These are phyloP conservation scores for Verticillium dahliae DNA, from an alignment of 2,329 filamentous ascomycete species.

Conservation along the genomic window DNA sequence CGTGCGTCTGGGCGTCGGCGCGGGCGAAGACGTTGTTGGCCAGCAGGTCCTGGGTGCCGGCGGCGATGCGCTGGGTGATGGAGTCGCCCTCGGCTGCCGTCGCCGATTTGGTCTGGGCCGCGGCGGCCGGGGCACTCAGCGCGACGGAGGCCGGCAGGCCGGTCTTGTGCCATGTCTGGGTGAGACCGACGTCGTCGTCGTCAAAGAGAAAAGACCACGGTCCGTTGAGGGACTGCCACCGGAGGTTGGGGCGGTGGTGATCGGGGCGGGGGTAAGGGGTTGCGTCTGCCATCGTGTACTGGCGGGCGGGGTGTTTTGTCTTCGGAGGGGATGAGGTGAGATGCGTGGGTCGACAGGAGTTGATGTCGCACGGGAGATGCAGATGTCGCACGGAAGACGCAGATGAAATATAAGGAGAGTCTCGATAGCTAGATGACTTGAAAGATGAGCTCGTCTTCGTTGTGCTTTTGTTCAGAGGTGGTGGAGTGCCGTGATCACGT, in stretches of 20 bases:
- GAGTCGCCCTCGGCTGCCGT: conserved; percentile 18
- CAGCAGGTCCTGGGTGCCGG: conserved; percentile 39
- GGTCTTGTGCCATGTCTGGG: conserved; percentile 43
- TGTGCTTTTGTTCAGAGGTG: neutral
- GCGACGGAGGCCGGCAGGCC: conserved; percentile 34
- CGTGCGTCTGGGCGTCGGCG: conserved; percentile 23
- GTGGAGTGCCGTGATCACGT: neutral
- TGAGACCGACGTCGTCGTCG: conserved; percentile 52
- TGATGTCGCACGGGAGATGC: neutral
- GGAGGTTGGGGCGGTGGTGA: conserved; percentile 48
- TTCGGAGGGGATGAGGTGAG: neutral
- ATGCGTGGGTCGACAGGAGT: neutral
- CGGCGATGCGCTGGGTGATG: conserved; percentile 37
- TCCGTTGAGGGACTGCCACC: conserved; percentile 56
- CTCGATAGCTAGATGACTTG: no score
- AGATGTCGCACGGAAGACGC: neutral
- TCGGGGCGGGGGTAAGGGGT: conserved; percentile 55
- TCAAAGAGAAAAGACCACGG: conserved; percentile 61
- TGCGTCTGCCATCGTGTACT: neutral
- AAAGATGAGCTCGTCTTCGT: neutral
- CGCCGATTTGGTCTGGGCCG: conserved; percentile 19
- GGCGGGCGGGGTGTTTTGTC: neutral
- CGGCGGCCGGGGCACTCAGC: conserved; percentile 15
- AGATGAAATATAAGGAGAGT: neutral
- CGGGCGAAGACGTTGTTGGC: conserved; percentile 34